Base-by-base conservation (phyloP, 2,329 filamentous ascomycete species). In the Monosporascus sp. region DNA sequence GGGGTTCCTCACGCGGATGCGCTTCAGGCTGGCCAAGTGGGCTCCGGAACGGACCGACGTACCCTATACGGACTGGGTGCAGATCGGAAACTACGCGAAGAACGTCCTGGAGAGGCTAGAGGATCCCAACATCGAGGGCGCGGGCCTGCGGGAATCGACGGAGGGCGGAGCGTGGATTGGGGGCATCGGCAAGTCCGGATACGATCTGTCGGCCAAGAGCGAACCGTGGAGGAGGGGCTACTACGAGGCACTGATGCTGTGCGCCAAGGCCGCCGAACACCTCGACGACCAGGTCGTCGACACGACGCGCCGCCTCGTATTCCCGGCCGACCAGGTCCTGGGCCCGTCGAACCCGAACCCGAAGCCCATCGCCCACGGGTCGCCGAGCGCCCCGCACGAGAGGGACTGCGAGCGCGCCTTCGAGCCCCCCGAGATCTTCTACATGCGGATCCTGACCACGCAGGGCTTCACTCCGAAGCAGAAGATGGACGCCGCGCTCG, bases 181-280 rank as follows among this genome's bases (percentile, higher is more conserved):
- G 3, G 81, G 78, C 0, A 62, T 83, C 27, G 81, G 80, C 0
- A 75, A 71, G 52, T 74, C 64, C 1, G 67, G 84, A 0, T 83
- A 83, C 59, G 89, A 96, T 66, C 75, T 94, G 52, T 82, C 82
- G 1, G 78, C 72, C 7, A 96, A 91, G 74, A 87, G 85, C 57
- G 90, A 95, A 70, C 78, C 87, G 49, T 97, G 92, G 93, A 78
- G 87, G 62, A 79, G 89, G 52, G 91, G 90, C 1, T 97, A 97
- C 71, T 91, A 87, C 64, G 85, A 95, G 64, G 80, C 86, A 3
- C 73, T 97, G 47, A 89, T 97, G 83, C 79, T 87, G 11, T 83
- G 83, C 55, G 92, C 87, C 1, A 82, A 83, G 59, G 83, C 86
- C 0, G 85, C 90, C 5, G 92, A 97, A 71, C 83, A 92, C 60